These are phyloP conservation scores for Cicer bijugum DNA, from an alignment of 306 rosid genomes.

Conservation along the genomic window DNA sequence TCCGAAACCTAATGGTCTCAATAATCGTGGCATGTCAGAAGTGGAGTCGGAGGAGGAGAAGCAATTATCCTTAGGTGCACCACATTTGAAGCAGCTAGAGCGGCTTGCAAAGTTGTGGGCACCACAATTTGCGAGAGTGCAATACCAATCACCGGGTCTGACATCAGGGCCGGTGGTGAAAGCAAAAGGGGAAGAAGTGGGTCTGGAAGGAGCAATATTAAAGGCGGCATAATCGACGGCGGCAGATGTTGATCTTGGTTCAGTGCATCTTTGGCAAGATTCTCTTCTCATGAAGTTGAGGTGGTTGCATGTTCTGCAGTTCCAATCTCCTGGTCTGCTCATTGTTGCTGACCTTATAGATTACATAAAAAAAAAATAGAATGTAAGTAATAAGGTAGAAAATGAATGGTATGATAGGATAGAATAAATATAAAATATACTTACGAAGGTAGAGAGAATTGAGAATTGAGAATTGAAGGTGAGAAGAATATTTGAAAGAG, in stretches of 20 bases:
- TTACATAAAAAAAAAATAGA: neutral
- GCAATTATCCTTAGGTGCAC: constrained; percentile 71
- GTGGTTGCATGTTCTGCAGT: constrained; percentile 87
- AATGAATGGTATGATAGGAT: neutral
- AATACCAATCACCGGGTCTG: constrained; percentile 94
- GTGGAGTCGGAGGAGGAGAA: constrained; percentile 47
- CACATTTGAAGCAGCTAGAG: constrained; percentile 92
- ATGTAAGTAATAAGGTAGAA: too few relatives aligned
- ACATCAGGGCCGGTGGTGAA: constrained; percentile 88
- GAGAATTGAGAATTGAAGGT: neutral
- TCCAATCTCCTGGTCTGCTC: constrained; percentile 97
- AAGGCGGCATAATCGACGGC: constrained; percentile 20
- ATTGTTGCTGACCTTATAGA: constrained; percentile 29
- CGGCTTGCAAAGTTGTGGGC: constrained; percentile 96
- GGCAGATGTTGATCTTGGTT: constrained; percentile 40
- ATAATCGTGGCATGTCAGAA: constrained; percentile 53
- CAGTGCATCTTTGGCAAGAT: constrained; percentile 80
- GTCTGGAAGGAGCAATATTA: constrained; percentile 49
- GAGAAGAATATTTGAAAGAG: neutral
- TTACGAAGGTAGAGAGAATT: neutral
- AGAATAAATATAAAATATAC: neutral
- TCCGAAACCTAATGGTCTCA: constrained; percentile 57
- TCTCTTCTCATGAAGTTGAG: constrained; percentile 88
- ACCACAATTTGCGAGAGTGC: constrained; percentile 74
- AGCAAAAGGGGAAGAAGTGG: constrained; percentile 56